Conservation (phyloP, 2,329 filamentous ascomycete genomes). For the Teratosphaeria zuluensis region DNA sequence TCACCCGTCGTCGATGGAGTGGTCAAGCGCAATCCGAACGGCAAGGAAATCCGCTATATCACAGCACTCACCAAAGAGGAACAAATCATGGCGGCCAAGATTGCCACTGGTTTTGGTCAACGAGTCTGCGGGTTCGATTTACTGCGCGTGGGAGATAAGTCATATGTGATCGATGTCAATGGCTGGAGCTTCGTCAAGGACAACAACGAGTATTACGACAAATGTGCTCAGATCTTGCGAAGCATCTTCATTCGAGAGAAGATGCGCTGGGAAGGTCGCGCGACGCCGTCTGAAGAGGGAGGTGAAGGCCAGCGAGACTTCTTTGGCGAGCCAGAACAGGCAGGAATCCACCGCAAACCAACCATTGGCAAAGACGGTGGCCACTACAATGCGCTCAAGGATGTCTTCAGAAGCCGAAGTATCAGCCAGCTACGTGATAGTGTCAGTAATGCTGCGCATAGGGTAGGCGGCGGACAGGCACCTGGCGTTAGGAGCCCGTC, state of each 20-base stretch:
- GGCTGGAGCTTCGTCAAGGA: constrained; percentile 99
- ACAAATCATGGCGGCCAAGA: constrained; percentile 75
- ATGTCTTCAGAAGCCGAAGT: constrained; percentile 55
- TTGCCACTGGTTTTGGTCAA: constrained; percentile 86
- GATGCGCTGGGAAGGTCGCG: constrained; percentile 42
- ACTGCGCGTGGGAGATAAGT: constrained; percentile 71
- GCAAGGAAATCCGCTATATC: constrained; percentile 93
- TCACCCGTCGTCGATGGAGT: constrained; percentile 95
- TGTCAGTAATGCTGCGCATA: constrained; percentile 17
- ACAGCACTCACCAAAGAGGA: constrained; percentile 75
- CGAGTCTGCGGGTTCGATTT: constrained; percentile 94
- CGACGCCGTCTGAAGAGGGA: constrained; percentile 18
- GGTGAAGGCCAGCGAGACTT: constrained; percentile 4
- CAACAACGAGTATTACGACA: constrained; percentile 96
- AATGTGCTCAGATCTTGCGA: constrained; percentile 73
- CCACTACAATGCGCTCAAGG: constrained; percentile 43
- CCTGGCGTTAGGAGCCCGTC: constrained; percentile 14
- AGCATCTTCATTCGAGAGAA: constrained; percentile 82
- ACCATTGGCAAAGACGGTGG: constrained; percentile 17
- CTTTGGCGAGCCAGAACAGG: constrained; percentile 2
- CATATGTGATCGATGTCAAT: constrained; percentile 97
- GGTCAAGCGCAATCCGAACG: constrained; percentile 90
- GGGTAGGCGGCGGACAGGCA: constrained; percentile 14
- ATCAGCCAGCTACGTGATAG: constrained; percentile 48
- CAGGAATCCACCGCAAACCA: neutral